phyloP scores from a whole-genome alignment of 2,329 filamentous ascomycete genomes.

The Graphiopsis chlorocephala region DNA sequence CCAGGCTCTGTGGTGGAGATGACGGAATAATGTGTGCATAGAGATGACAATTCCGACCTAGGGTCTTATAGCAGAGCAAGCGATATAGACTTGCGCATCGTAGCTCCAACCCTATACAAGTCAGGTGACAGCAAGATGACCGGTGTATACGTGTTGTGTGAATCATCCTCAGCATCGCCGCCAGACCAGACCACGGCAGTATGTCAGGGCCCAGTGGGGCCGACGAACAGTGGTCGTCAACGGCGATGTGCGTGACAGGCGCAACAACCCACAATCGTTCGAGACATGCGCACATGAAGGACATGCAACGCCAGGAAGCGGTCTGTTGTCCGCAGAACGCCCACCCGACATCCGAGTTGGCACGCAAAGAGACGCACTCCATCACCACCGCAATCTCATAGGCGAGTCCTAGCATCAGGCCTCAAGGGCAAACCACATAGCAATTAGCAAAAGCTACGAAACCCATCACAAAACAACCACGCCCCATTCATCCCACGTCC shows the following conservation, averaged over 20 bases:
- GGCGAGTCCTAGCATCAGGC: neutral
- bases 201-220: neutral
- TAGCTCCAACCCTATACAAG: neutral
- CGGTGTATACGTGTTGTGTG: neutral
- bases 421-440: neutral
- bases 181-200: neutral
- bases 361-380: neutral
- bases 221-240: neutral
- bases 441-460: neutral
- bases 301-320: neutral
- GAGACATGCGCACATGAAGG: slow-evolving; percentile 7
- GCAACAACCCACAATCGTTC: neutral
- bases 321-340: neutral
- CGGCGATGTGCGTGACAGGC: neutral
- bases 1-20: neutral
- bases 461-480: neutral
- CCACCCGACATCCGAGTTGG: neutral
- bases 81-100: neutral
- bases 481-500: neutral
- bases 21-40: neutral
- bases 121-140: neutral
- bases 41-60: neutral
- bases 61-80: neutral
- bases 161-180: neutral
- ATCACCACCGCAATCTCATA: neutral